A percentile compares a stretch with the other conserved stretches of the same genome.
phyloP scores from a whole-genome alignment of 179 eudicot species.

The Sideroxylon spinosum region DNA sequence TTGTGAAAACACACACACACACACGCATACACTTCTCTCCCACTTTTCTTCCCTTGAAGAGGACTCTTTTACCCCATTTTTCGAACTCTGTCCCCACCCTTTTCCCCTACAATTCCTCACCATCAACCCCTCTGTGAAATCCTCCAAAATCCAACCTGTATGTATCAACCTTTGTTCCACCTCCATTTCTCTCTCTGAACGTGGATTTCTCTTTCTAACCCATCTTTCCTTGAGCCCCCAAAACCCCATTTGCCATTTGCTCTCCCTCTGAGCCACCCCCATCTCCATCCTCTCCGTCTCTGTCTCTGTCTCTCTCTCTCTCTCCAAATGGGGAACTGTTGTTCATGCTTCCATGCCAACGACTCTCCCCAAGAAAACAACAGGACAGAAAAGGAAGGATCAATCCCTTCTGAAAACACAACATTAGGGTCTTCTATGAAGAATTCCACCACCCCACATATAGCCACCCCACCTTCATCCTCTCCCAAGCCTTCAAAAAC shows the following conservation, averaged over 20 bases:
- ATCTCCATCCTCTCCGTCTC: neutral
- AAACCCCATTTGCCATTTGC: neutral
- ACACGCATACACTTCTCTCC: too few relatives aligned
- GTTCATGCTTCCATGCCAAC: constrained; percentile 14
- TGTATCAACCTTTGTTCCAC: neutral
- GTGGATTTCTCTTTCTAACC: neutral
- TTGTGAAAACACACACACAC: neutral
- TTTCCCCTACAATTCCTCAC: constrained; percentile 13
- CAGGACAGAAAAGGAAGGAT: neutral
- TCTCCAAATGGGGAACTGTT: constrained; percentile 28
- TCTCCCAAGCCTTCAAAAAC: constrained; percentile 24
- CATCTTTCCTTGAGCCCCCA: neutral
- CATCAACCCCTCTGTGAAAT: neutral
- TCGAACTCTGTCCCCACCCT: neutral
- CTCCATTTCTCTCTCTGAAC: neutral
- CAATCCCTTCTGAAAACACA: neutral
- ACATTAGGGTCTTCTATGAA: neutral
- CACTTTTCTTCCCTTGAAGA: too few relatives aligned
- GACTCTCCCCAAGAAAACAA: neutral
- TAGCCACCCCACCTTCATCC: constrained; percentile 19
- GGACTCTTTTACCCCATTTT: neutral
- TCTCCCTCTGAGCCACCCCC: neutral
- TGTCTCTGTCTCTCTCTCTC: neutral
- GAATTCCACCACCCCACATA: constrained; percentile 8
- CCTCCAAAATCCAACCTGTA: constrained; percentile 1